These are phyloP conservation scores for Lasiosphaeria ovina DNA, from an alignment of 495 filamentous ascomycete species.

Conservation along the genomic window DNA sequence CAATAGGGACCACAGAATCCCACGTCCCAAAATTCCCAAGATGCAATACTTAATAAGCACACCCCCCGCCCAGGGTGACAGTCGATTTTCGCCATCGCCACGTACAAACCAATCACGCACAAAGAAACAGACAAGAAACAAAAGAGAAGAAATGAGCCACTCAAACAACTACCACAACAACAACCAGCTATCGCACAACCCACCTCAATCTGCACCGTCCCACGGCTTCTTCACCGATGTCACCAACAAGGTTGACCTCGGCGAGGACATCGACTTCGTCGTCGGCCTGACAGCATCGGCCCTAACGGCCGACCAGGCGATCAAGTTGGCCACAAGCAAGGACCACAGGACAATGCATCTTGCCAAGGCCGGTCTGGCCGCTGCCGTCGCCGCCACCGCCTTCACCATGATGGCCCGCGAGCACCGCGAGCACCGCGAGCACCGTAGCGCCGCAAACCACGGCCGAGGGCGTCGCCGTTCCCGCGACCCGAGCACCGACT, in stretches of 20 bases:
- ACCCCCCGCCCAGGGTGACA: too few relatives aligned
- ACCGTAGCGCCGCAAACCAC: background rate
- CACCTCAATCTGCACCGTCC: too few relatives aligned
- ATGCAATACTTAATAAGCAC: too few relatives aligned
- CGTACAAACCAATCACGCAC: too few relatives aligned
- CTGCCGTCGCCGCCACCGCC: slow-evolving; percentile 24
- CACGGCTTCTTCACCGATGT: slow-evolving; percentile 8
- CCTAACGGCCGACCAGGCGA: slow-evolving; percentile 32
- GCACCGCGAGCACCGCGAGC: slow-evolving; percentile 9
- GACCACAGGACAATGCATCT: slow-evolving; percentile 22
- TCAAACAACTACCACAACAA: too few relatives aligned
- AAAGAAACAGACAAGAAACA: too few relatives aligned
- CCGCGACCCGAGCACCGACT: background rate
- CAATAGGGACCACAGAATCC: too few relatives aligned
- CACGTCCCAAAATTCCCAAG: too few relatives aligned
- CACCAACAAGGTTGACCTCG: slow-evolving; percentile 20
- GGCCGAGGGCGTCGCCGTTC: background rate
- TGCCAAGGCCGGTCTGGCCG: slow-evolving; percentile 25
- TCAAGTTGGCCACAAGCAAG: slow-evolving; percentile 19
- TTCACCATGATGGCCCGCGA: slow-evolving; percentile 26
- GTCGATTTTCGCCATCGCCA: too few relatives aligned
- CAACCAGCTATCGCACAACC: too few relatives aligned
- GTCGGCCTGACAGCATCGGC: slow-evolving; percentile 42
- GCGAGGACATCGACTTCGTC: slow-evolving; percentile 43
- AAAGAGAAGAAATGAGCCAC: too few relatives aligned